A percentile compares a stretch with the other conserved stretches of the same genome.
phyloP scores from a whole-genome alignment of 345 rosid species.

The Rhodomyrtus tomentosa region DNA sequence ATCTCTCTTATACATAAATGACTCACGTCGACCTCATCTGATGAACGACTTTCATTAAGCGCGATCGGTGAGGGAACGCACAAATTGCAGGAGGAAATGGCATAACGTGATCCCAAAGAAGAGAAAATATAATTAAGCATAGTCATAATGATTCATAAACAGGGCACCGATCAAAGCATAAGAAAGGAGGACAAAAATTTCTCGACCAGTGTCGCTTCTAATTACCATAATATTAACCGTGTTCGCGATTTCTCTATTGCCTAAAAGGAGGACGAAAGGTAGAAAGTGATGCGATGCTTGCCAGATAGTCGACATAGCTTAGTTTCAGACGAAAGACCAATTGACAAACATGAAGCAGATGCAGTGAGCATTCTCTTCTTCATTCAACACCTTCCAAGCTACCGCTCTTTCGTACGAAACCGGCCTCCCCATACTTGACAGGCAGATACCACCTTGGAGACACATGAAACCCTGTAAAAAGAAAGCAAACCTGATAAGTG shows the following conservation, averaged over 20 bases:
- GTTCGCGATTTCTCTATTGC: not conserved
- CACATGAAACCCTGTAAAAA: slow-evolving; percentile 66
- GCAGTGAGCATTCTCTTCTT: slow-evolving; percentile 81
- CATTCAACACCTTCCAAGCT: slow-evolving; percentile 93
- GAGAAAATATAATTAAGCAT: not conserved
- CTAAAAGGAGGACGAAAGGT: not conserved
- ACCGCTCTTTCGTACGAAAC: slow-evolving; percentile 79
- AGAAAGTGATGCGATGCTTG: not conserved
- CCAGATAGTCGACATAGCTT: not conserved
- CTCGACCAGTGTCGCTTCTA: not conserved
- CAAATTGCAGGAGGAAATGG: not conserved
- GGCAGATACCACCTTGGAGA: slow-evolving; percentile 75
- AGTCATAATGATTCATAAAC: not conserved
- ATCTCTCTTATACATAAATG: not conserved
- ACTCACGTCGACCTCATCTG: not conserved
- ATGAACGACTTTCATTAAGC: not conserved
- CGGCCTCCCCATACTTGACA: slow-evolving; percentile 96
- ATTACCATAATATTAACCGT: not conserved
- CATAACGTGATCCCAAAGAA: not conserved
- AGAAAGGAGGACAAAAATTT: not conserved
- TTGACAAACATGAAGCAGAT: slow-evolving; percentile 87
- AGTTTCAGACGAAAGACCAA: slow-evolving; percentile 75
- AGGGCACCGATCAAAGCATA: not conserved
- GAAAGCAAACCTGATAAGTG: not conserved
- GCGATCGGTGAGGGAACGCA: not conserved